Conservation (phyloP, 2,329 filamentous ascomycete genomes). For the Diaporthe helianthi region DNA sequence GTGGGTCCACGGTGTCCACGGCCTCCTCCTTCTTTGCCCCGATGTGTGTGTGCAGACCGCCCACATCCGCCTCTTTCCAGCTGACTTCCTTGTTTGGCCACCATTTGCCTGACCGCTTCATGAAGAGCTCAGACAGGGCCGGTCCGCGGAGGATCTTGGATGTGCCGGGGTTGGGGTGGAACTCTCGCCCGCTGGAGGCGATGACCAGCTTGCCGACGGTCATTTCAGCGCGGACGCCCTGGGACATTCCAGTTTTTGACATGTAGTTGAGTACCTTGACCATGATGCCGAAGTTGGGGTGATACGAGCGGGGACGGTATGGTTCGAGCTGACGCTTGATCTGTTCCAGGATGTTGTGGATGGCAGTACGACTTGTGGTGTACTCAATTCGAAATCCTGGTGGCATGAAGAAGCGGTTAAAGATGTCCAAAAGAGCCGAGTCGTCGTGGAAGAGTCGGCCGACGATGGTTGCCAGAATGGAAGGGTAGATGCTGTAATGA, state of each 20-base stretch:
- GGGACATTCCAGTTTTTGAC: too few relatives aligned
- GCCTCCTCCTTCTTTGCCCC: background rate
- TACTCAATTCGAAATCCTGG: background rate
- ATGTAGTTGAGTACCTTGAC: background rate
- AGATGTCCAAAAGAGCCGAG: background rate
- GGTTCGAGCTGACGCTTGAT: background rate
- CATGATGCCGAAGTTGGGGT: background rate
- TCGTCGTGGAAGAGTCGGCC: constrained; percentile 21
- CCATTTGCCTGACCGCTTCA: background rate
- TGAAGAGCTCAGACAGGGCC: background rate
- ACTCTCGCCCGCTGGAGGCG: background rate
- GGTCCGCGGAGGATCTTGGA: background rate
- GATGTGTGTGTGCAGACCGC: background rate
- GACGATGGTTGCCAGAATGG: background rate
- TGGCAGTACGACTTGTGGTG: too few relatives aligned
- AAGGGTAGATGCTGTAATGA: background rate
- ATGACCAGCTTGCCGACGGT: constrained; percentile 6
- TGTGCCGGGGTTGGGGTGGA: background rate
- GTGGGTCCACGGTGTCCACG: background rate
- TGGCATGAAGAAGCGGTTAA: constrained; percentile 21
- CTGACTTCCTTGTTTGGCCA: background rate
- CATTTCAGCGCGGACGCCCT: background rate
- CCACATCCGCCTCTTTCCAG: background rate
- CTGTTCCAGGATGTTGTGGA: background rate
- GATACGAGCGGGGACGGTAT: background rate